Evolutionary conservation across 805 yeast species (phyloP).

Genomic region (Saccharomycopsis javanensis): DNA sequence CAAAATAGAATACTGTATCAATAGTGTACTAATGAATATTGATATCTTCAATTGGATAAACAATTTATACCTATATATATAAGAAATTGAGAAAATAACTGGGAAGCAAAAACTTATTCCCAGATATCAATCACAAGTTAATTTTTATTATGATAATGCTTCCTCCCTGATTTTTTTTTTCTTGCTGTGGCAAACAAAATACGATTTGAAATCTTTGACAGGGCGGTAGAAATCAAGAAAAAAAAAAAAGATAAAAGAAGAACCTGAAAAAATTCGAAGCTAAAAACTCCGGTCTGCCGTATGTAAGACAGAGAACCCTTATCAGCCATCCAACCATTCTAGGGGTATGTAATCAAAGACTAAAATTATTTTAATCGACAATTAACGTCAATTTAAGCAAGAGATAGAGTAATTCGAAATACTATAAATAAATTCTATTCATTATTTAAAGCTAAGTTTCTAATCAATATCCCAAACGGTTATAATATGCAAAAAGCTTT

Average conservation of each 20-base stretch:
- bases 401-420: too few species aligned
- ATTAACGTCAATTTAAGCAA: too few species aligned
- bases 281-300: too few species aligned
- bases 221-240: not conserved
- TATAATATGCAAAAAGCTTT: too few species aligned
- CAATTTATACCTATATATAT: not conserved
- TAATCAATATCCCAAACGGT: too few species aligned
- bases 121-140: too few species aligned
- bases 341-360: too few species aligned
- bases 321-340: not conserved
- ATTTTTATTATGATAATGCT: not conserved
- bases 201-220: not conserved
- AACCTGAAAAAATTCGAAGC: not conserved
- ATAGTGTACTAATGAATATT: not conserved
- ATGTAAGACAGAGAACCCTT: not conserved
- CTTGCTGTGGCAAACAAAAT: not conserved
- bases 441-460: too few species aligned
- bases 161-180: not conserved
- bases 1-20: not conserved
- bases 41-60: not conserved
- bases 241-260: not conserved
- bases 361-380: too few species aligned
- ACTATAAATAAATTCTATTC: too few species aligned
- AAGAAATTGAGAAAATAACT: not conserved
- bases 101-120: too few species aligned